Evolutionary conservation across 2,329 filamentous ascomycete genomes (phyloP), one percentile per base, ranked within the genome.

Genomic region (Claviceps sp.): DNA sequence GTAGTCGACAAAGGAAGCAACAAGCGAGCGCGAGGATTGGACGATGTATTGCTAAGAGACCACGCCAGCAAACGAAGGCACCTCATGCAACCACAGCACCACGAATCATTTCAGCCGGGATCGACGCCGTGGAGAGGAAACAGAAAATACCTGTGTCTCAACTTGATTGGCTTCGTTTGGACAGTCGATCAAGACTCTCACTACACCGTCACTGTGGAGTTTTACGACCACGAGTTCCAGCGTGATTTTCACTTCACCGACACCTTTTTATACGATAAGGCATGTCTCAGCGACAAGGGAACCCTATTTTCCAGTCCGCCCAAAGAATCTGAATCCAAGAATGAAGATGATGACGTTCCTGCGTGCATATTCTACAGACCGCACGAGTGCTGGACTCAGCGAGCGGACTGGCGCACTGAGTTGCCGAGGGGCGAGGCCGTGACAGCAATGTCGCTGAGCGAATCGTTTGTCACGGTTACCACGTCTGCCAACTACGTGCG

Each of bases 211-310:
- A 96, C 90, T 0, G 90, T 97, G 2, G 93, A 97, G 61, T 98
- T 98, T 65, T 96, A 97, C 65, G 94, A 98, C 66, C 85, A 89
- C 53, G 89, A 95, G 59, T 83, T 86, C 53, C 86, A 95, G 64
- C 80, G 91, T 47, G 89, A 97, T 65, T 96, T 96, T 61, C 93
- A 97, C 70, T 97, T 98, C 65, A 97, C 90, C 13, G 93, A 98
- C 64, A 91, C 89, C 1, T 96, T 89, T 64, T 76, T 89, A 4
- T 97, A 97, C 68, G 93, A 98, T 69, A 96, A 95, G 67, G 91
- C 93, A 20, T 97, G 91, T 61, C 74, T 98, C 52, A 83, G 87
- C 59, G 86, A 94, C 53, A 83, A 87, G 52, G 91, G 93, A 16
- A 78, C 88, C 0, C 75, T 95, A 0, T 96, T 96, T 63, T 86